phyloP scores from a whole-genome alignment of 495 filamentous ascomycete species.

The Halenospora varia region DNA sequence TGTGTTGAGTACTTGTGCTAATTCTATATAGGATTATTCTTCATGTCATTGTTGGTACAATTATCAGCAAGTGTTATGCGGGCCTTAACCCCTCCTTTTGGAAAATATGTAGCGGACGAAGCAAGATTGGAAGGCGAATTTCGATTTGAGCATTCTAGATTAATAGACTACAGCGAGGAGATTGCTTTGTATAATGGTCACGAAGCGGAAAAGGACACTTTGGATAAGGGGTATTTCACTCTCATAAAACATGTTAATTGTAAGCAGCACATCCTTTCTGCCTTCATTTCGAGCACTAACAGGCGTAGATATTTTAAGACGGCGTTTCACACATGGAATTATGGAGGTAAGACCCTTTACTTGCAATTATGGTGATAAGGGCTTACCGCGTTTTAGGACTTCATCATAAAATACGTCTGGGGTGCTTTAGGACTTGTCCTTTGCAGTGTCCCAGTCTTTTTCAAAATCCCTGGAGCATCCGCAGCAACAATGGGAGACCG shows the following conservation, averaged over 20 bases:
- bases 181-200: conserved; percentile 90
- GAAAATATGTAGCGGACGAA: conserved; percentile 96
- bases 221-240: conserved; percentile 98
- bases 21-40: conserved; percentile 43
- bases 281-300: not conserved
- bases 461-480: conserved; percentile 78
- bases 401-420: conserved; percentile 99
- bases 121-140: conserved; percentile 93
- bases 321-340: conserved; percentile 89
- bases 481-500: conserved; percentile 78
- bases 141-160: conserved; percentile 85
- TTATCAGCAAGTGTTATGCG: conserved; percentile 91
- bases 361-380: not conserved
- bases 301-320: conserved; percentile 62
- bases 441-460: conserved; percentile 95
- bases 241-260: conserved; percentile 97
- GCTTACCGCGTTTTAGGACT: conserved; percentile 48
- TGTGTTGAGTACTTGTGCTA: not conserved
- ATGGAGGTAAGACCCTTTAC: conserved; percentile 58
- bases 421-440: conserved; percentile 87
- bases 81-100: conserved; percentile 92
- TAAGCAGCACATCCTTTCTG: conserved; percentile 7
- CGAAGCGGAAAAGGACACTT: conserved; percentile 91
- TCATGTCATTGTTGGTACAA: conserved; percentile 92
- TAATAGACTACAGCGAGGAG: conserved; percentile 95